phyloP scores from a whole-genome alignment of 352 stramenopile genomes.

The Globisporangium orthogonon region DNA sequence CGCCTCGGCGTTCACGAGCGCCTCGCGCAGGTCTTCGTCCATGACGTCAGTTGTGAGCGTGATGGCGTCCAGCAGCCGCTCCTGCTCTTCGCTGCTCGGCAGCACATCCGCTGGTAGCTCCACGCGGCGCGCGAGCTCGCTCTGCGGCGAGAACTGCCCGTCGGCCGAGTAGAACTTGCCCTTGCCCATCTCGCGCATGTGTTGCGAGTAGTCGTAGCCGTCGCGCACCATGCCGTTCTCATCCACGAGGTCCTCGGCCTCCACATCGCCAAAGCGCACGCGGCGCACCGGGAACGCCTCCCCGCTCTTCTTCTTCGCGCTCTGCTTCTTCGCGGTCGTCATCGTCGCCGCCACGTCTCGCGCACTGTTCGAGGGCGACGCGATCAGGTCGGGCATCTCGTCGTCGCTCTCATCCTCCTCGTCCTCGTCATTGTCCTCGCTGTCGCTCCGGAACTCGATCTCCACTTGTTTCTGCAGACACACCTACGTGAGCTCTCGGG shows the following conservation, averaged over 20 bases:
- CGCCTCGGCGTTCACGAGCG: conserved; percentile 71
- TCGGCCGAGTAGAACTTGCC: conserved; percentile 76
- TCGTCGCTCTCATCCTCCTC: conserved; percentile 37
- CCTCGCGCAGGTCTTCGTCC: conserved; percentile 81
- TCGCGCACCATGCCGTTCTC: conserved; percentile 87
- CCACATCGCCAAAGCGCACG: conserved; percentile 57
- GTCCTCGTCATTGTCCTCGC: conserved; percentile 30
- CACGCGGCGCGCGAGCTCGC: conserved; percentile 49
- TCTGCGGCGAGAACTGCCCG: conserved; percentile 58
- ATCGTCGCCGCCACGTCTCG: neutral
- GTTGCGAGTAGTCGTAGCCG: conserved; percentile 91
- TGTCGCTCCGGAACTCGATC: conserved; percentile 54
- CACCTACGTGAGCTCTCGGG: too few relatives aligned
- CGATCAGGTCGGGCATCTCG: conserved; percentile 48
- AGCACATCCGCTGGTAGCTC: conserved; percentile 64
- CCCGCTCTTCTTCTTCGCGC: conserved; percentile 17
- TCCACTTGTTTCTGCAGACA: conserved; percentile 37
- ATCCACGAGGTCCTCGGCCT: conserved; percentile 75
- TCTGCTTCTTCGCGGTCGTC: conserved; percentile 7
- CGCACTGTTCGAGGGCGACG: conserved; percentile 13
- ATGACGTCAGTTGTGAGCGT: conserved; percentile 83
- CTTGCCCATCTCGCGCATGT: conserved; percentile 89
- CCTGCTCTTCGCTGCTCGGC: conserved; percentile 59
- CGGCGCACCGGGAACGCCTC: conserved; percentile 43
- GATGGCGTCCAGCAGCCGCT: conserved; percentile 78